Evolutionary conservation across 768 basidiomycete genomes (phyloP).

Genomic region (Collybia sordida): DNA sequence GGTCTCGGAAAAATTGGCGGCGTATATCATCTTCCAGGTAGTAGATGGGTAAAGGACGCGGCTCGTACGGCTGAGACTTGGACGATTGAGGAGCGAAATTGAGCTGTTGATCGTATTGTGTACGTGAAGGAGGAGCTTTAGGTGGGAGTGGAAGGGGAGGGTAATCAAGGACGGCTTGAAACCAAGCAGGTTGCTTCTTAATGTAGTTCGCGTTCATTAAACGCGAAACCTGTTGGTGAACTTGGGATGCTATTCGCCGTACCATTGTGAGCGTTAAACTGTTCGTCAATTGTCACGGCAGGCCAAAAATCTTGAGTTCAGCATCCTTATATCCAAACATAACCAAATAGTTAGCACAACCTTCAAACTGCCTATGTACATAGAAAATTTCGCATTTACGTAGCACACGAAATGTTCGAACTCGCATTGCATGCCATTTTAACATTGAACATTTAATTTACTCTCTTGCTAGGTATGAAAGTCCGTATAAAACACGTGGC

Average conservation of each 20-base stretch:
- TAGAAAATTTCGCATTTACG: no score
- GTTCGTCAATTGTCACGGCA: no score
- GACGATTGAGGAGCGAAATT: constrained; percentile 14
- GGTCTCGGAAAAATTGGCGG: constrained; percentile 90
- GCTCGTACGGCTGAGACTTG: constrained; percentile 37
- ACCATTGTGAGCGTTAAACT: constrained; percentile 48
- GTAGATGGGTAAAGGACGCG: constrained; percentile 57
- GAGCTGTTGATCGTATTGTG: constrained; percentile 49
- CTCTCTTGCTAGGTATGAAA: no score
- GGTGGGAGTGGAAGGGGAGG: constrained; percentile 89
- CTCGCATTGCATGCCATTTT: no score
- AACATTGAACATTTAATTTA: no score
- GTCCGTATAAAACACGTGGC: no score
- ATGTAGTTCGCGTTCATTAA: constrained; percentile 68
- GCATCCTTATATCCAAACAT: no score
- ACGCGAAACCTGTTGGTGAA: constrained; percentile 84
- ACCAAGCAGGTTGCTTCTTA: constrained; percentile 76
- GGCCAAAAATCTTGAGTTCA: constrained; percentile 1
- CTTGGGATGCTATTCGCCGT: constrained; percentile 80
- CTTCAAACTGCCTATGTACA: no score
- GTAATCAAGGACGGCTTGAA: constrained; percentile 77
- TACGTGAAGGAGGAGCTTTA: constrained; percentile 61
- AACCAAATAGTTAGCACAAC: no score
- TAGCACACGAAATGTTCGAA: no score
- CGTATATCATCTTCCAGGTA: constrained; percentile 88